Evolutionary conservation across 202 grass and related monocot species (phyloP), one percentile per base, ranked within the genome.

Genomic region (Carex sylvatica): DNA sequence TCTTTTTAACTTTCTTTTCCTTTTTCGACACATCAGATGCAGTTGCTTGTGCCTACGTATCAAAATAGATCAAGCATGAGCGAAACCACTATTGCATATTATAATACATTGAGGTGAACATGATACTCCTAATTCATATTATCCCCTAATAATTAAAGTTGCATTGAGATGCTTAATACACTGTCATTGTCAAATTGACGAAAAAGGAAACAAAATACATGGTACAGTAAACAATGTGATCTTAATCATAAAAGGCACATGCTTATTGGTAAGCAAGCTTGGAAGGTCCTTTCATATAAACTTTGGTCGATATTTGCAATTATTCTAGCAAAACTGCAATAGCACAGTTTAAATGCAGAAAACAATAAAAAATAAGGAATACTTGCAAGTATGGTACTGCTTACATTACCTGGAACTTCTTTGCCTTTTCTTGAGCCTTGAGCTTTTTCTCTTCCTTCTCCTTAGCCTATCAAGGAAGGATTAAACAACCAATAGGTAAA

Each of bases 371-470:
- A 38, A 23, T 9, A 56, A 26, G 44, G 18, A 52, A 61, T 36
- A 26, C 70, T 82, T 9, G 36, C 44, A 44, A 16, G 4, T 15
- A 22, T 44, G 8, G 7, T 70, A 44, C 36, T 23, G 68, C 68
- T 16, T 58, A 68, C 31, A 20, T n/a, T 86, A 97, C 96, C 89
- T 91, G 88, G 24, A 98, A 76, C 83, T 88, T 76, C 15, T 76
- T 98, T 22, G 92, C 92, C 81, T 95, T 98, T 46, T 95, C 90
- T 66, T 91, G 87, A 44, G 92, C 96, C 81, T 98, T 98, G 35
- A 92, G 89, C 24, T 90, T 98, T 70, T 95, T 98, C 33, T 90
- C 92, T 84, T 91, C 95, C 82, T 98, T 98, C 83, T 93, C 87
- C 81, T 86, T 95, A 36, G 91, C 95, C 95, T 98, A 81, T 69